Conservation (phyloP, 495 filamentous ascomycete species). For the Podospora tetraspora region DNA sequence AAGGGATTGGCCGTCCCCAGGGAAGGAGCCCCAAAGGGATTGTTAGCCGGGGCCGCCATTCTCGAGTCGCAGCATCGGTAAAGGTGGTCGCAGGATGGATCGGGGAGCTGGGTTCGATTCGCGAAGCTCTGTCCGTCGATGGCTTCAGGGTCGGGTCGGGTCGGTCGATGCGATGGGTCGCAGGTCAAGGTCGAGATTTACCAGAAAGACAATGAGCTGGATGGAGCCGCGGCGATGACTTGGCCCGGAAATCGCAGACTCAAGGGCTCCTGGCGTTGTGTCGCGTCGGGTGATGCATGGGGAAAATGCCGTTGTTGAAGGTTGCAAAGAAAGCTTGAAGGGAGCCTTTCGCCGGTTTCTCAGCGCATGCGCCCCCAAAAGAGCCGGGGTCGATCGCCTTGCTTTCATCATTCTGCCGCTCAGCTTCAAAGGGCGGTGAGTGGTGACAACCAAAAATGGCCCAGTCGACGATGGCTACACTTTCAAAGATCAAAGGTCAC, state of each 20-base stretch:
- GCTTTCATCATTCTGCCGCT: neutral
- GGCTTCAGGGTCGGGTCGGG: neutral
- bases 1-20: constrained; percentile 13
- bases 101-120: neutral
- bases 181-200: neutral
- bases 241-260: neutral
- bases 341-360: neutral
- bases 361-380: neutral
- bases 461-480: neutral
- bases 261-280: neutral
- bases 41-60: constrained; percentile 2
- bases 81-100: neutral
- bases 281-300: neutral
- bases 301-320: neutral
- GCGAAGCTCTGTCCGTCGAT: neutral
- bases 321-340: neutral
- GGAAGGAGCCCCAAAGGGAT: constrained; percentile 10
- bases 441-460: neutral
- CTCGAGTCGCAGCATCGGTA: neutral
- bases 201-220: neutral
- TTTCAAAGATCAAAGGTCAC: neutral
- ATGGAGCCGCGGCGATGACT: neutral
- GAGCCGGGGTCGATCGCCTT: neutral
- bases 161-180: neutral
- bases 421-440: neutral